These are phyloP conservation scores for Neocallimastix lanati DNA, from an alignment of 192 early-diverging fungal genomes.

Conservation along the genomic window DNA sequence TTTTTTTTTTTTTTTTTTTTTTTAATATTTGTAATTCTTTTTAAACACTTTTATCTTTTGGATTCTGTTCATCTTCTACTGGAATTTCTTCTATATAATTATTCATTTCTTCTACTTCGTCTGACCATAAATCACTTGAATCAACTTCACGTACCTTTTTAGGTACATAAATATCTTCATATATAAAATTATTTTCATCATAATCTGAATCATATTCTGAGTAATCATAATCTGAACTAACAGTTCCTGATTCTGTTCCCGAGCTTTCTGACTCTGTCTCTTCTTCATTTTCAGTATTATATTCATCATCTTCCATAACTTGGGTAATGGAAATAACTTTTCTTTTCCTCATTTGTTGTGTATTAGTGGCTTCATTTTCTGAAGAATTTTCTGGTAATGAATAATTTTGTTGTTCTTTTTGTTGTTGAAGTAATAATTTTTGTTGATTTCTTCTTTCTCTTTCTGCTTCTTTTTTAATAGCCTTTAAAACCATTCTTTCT, in stretches of 20 bases:
- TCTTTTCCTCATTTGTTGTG: not conserved
- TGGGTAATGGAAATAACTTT: not conserved
- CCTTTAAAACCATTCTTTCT: not conserved
- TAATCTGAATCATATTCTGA: not conserved
- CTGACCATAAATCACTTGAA: not conserved
- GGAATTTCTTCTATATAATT: not conserved
- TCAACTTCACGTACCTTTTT: not conserved
- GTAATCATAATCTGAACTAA: not conserved
- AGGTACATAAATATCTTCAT: not conserved
- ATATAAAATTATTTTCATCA: not conserved
- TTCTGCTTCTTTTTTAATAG: not conserved
- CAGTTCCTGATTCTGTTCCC: not conserved
- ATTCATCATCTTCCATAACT: not conserved
- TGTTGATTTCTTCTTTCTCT: not conserved
- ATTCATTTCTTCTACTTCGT: not conserved
- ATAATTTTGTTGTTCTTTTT: not conserved
- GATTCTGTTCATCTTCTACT: not conserved
- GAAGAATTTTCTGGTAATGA: not conserved
- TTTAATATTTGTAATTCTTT: no score
- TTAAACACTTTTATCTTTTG: not conserved
- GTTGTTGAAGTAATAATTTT: not conserved
- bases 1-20: no score
- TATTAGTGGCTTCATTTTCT: not conserved
- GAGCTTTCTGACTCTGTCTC: not conserved
- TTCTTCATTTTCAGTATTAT: not conserved